Base-by-base conservation (phyloP, 2,329 filamentous ascomycete genomes). In the Eurotiales sp. region DNA sequence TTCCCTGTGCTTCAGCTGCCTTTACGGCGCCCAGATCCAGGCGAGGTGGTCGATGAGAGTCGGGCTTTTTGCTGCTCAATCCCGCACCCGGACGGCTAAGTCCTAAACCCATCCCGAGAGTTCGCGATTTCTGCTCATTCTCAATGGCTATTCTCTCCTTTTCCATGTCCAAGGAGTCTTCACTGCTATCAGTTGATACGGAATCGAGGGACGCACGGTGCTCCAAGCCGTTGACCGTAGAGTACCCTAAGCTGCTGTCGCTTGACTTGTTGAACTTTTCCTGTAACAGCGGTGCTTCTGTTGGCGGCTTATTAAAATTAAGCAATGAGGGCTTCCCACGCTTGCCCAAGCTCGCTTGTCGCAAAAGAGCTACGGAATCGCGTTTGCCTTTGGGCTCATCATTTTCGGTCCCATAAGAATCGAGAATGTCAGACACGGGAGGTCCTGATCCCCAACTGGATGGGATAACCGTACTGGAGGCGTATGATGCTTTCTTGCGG, bases 1-100 rank as follows among this genome's bases (percentile, higher is more conserved):
- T 96, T 3, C 90, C 91, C 62, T 93, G 83, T 1, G 86, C 82
- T 68, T 96, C 90, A 14, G 88, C 88, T 46, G 86, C 84, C 57
- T 84, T 81, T 3, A 95, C 87, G 3, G 88, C 88, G 63, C 91
- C 85, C 21, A 96, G 86, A 63, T 96, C 84, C 3, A 96, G 74
- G 30, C 81, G 82, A 3, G 89, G 87, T 27, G 92, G 91, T 53
- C 70, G 64, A 46, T 63, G 68, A 34, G 59, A 64, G 15, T 62
- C 60, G 17, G 69, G 70, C 34, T 68, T 64, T 54, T 63, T 73
- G 46, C 69, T 64, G 51, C 70, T 72, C 68, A 73, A 70, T 7
- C 66, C 65, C 7, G 63, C 64, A 8, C 64, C 59, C 36, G 64
- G 57, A 46, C 44, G 58, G 3, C 64, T 61, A 15, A 69, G 55